Evolutionary conservation across 208 protist species (phyloP), one percentile per base, ranked within the genome.

Genomic region (Crithidia mellificae): DNA sequence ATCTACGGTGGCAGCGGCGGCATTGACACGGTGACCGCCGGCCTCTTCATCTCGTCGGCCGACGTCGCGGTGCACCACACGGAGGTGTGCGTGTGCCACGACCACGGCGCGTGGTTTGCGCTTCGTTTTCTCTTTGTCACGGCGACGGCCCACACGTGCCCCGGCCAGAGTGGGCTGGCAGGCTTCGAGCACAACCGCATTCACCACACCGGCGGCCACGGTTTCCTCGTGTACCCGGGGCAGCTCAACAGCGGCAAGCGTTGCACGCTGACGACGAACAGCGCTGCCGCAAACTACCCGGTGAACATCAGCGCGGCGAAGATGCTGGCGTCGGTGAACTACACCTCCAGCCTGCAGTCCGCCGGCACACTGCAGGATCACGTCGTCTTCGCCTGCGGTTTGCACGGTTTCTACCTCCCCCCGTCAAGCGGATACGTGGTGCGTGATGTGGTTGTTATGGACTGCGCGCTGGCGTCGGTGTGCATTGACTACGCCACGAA

Each of bases 71-170:
- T 84, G 32, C 54, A 38, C 38, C 44, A 36, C 47, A 74, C 76
- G 15, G 57, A 68, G 25, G n/a, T 84, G 6, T 50, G 39, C 19
- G 67, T 56, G 19, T 71, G 58, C n/a, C 63, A 69, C 32, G 74
- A 74, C 0, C 58, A 80, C 27, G 79, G 79, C 14, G 67, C 76
- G 46, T 84, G 79, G 79, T 74, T 57, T 66, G 61, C 74, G 1
- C 79, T 84, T 34, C 79, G 79, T 15, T 58, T 63, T 44, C 30
- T 68, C 39, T 80, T 68, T 29, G 52, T 74, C 1, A 51, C 56
- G 12, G 46, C 70, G 8, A 63, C 29, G 0, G 67, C 32, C 3
- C 71, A 64, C 27, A 71, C 54, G 25, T 84, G 79, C 59, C 74
- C 74, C 0, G 68, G 67, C 0, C 63, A 69, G 30, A 22, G 11